phyloP scores from a whole-genome alignment of 768 basidiomycete species.

The Mycena alexandri region DNA sequence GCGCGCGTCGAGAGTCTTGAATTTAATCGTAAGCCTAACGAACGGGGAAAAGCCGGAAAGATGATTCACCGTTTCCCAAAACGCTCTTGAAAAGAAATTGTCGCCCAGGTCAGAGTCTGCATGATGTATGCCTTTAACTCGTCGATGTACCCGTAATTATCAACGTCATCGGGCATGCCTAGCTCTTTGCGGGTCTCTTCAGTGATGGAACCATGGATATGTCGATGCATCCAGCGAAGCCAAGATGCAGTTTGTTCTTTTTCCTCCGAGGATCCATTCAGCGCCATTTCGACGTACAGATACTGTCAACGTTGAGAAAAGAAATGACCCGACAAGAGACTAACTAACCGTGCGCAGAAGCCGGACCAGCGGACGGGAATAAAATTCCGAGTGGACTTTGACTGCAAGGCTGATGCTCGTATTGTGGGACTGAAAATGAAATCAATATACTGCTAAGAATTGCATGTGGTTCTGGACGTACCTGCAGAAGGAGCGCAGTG shows the following conservation, averaged over 20 bases:
- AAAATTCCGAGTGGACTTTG: conserved; percentile 30
- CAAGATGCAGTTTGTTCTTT: conserved; percentile 34
- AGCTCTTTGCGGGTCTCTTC: conserved; percentile 33
- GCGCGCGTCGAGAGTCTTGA: conserved; percentile 30
- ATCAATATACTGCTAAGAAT: neutral
- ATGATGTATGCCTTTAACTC: conserved; percentile 35
- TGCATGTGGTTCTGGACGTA: neutral
- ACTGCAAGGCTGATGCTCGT: conserved; percentile 31
- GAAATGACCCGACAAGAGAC: no score
- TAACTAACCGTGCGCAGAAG: conserved; percentile 26
- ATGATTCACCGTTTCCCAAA: conserved; percentile 27
- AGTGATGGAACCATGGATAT: conserved; percentile 29
- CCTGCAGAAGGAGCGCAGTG: conserved; percentile 29
- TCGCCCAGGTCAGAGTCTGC: conserved; percentile 35
- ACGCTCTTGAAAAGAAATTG: conserved; percentile 30
- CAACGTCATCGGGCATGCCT: conserved; percentile 26
- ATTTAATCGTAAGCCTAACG: neutral
- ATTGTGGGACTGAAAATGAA: conserved; percentile 15
- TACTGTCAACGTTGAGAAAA: conserved; percentile 6
- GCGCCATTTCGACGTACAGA: conserved; percentile 31
- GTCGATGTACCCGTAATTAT: conserved; percentile 32
- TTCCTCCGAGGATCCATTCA: conserved; percentile 37
- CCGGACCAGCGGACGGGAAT: conserved; percentile 26
- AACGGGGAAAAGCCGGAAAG: neutral
- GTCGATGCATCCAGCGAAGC: conserved; percentile 35